Conservation (phyloP, 164 flowering plant genomes). For the Piper longum region DNA sequence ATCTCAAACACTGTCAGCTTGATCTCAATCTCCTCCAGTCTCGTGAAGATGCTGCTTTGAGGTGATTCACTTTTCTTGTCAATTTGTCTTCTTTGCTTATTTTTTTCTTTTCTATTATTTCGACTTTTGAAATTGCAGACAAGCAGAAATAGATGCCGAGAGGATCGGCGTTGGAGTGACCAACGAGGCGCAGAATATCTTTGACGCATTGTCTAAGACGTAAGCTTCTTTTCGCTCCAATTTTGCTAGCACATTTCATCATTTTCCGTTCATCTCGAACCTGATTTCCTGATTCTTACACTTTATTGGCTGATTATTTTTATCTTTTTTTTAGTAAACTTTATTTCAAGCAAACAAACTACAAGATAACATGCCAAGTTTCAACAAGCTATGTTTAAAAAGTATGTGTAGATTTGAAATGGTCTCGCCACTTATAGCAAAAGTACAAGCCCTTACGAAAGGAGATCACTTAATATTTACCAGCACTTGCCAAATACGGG, state of each 20-base stretch:
- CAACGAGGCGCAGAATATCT: conserved; percentile 31
- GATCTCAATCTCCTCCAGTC: conserved; percentile 57
- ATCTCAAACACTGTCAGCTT: conserved; percentile 43
- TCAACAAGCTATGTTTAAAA: too few relatives aligned
- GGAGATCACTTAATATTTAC: too few relatives aligned
- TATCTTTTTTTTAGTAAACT: too few relatives aligned
- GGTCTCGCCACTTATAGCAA: too few relatives aligned
- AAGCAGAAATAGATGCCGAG: conserved; percentile 85
- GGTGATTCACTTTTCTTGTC: conserved; percentile 22
- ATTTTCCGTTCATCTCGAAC: not conserved
- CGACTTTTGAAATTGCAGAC: conserved; percentile 27
- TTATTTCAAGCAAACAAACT: too few relatives aligned
- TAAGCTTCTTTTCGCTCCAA: conserved; percentile 9
- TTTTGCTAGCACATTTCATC: not conserved
- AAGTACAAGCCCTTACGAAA: too few relatives aligned
- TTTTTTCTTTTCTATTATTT: too few relatives aligned
- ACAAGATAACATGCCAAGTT: too few relatives aligned
- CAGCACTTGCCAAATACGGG: too few relatives aligned
- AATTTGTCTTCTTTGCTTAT: not conserved
- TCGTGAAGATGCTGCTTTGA: conserved; percentile 68
- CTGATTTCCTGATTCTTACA: not conserved
- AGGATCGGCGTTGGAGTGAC: conserved; percentile 78
- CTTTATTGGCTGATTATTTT: not conserved
- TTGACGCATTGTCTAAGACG: conserved; percentile 85
- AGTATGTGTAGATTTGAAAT: too few relatives aligned